Evolutionary conservation across 2,329 filamentous ascomycete genomes (phyloP).

Genomic region (Dendryphion nanum): DNA sequence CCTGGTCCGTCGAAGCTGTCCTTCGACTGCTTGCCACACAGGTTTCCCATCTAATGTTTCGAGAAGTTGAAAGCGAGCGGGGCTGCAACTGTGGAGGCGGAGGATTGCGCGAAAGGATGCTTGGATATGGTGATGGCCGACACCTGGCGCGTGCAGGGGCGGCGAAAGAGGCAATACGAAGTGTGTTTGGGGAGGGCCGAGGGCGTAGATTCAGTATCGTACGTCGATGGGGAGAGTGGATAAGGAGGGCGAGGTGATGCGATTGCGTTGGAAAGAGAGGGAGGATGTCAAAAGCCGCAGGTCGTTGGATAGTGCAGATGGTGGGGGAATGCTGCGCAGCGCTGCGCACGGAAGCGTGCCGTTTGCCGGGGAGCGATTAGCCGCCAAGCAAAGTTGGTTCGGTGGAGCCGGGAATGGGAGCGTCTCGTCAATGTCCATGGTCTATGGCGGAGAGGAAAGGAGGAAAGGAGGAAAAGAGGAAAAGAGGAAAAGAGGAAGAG

Average conservation of each 20-base stretch:
- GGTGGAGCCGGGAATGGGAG: background rate
- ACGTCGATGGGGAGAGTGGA: no score
- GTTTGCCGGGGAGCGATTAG: slow-evolving; percentile 4
- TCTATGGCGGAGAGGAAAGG: no score
- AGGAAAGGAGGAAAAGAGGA: no score
- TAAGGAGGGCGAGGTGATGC: no score
- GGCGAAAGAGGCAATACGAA: no score
- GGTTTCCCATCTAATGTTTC: slow-evolving; percentile 69
- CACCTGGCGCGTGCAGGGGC: background rate
- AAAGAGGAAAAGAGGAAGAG: no score
- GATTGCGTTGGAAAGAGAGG: no score
- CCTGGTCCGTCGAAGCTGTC: slow-evolving; percentile 72
- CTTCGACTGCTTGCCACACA: slow-evolving; percentile 69
- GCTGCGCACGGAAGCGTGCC: slow-evolving; percentile 1
- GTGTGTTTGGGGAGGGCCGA: no score
- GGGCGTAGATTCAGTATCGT: no score
- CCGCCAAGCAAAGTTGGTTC: slow-evolving; percentile 5
- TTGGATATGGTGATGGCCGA: background rate
- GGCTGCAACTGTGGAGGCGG: background rate
- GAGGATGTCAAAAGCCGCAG: no score
- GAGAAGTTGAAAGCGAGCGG: slow-evolving; percentile 3
- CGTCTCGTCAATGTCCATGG: slow-evolving; percentile 1
- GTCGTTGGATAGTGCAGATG: background rate
- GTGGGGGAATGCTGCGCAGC: no score
- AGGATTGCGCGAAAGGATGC: background rate